Evolutionary conservation across 495 filamentous ascomycete genomes (phyloP), one percentile per base, ranked within the genome.

Genomic region (Podospora didyma): DNA sequence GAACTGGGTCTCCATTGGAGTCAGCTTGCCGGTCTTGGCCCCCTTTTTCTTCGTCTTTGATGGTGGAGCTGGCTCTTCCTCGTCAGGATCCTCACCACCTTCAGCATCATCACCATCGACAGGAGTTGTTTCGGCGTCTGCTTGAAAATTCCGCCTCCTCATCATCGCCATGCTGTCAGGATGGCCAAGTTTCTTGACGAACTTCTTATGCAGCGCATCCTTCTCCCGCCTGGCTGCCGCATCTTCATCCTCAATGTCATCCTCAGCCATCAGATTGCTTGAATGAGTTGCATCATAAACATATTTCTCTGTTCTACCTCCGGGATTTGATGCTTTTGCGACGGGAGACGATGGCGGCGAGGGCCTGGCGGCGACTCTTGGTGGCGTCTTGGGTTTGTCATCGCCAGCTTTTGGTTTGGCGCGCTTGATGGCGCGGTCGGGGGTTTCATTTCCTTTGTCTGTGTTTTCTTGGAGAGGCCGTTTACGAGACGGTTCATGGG

Each of bases 1-100:
- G 35, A 95, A 84, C 61, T 97, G 94, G 47, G 88, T 84, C 68
- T 96, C 94, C 86, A 99, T 86, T 0, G 94, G 94, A 5, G 95
- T 99, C 47, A 99, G 82, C 65, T 97, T 97, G 23, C 81, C 79
- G 24, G 84, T 89, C 77, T 92, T 95, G 31, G 79, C 69, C 1
- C 85, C 85, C 63, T 86, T 89, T 64, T 82, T 90, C 39, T 81
- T 82, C 14, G 62, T 59, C 44, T 80, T 80, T 16, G 74, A 45
- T 44, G 71, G 68, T 10, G 67, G 67, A 28, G 71, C 68, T 12
- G 71, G 54, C 12, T 79, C 75, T 24, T 80, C 78, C 5, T 87
- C 85, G 20, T 83, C 86, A 2, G 73, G 76, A n/a, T 69, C 78
- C 24, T 45, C 56, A 9, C 34, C 58, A n/a, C 21, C 62, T 1